These are phyloP conservation scores for Musa acuminata DNA, from an alignment of 176 grass and related monocot species.

Conservation along the genomic window DNA sequence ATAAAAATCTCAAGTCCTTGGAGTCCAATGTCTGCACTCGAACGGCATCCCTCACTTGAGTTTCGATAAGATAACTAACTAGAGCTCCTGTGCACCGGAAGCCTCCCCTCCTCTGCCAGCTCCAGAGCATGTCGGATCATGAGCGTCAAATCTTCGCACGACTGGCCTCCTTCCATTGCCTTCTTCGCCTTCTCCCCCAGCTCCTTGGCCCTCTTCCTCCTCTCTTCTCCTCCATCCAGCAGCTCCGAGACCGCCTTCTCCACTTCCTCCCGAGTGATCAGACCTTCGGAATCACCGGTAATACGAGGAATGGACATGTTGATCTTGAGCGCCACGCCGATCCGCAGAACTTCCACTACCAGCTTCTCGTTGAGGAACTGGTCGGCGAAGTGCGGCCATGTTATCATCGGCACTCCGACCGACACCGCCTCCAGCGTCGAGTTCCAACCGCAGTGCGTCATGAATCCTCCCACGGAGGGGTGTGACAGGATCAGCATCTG, in stretches of 20 bases:
- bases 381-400: slow-evolving; percentile 35
- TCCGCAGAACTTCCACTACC: slow-evolving; percentile 24
- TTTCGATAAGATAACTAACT: too few species aligned
- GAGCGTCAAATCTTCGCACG: slow-evolving; percentile 3
- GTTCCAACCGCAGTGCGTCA: slow-evolving; percentile 46
- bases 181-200: slow-evolving; percentile 17
- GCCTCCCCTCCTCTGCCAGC: too few species aligned
- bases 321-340: slow-evolving; percentile 21
- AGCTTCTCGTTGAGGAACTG: slow-evolving; percentile 35
- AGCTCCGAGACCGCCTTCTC: slow-evolving; percentile 24
- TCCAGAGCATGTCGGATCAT: too few species aligned
- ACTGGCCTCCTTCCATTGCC: slow-evolving; percentile 34
- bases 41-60: too few species aligned
- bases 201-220: slow-evolving; percentile 18
- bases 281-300: slow-evolving; percentile 4
- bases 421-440: slow-evolving; percentile 28
- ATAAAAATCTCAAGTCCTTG: too few species aligned
- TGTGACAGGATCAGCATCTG: slow-evolving; percentile 35
- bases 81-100: too few species aligned
- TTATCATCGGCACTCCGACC: slow-evolving; percentile 28
- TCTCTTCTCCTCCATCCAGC: slow-evolving; percentile 17
- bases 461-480: slow-evolving; percentile 25
- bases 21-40: too few species aligned
- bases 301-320: slow-evolving; percentile 8
- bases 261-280: slow-evolving; percentile 13